Conservation (phyloP, 208 protist genomes). For the Baffinella frigidus region DNA sequence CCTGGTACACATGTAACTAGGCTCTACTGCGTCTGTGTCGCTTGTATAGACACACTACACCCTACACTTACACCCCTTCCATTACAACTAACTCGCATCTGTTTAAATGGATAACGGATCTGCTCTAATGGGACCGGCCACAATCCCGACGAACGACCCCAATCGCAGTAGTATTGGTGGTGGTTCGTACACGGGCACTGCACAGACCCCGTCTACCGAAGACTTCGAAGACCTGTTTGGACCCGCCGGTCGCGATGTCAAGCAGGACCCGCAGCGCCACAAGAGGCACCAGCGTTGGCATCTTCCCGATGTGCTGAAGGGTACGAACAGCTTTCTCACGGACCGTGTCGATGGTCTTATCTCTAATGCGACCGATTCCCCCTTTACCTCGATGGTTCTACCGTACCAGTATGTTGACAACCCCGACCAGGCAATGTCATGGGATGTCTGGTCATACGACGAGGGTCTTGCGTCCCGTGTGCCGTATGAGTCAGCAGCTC, state of each 20-base stretch:
- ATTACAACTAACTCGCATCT: too few species aligned
- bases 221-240: slow-evolving; percentile 24
- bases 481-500: slow-evolving; percentile 31
- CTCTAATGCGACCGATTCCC: neutral
- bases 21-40: too few species aligned
- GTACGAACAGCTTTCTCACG: neutral
- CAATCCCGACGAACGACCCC: too few species aligned
- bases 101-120: too few species aligned
- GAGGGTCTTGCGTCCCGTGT: slow-evolving; percentile 26
- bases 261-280: neutral
- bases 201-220: too few species aligned
- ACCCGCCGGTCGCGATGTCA: neutral
- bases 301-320: slow-evolving; percentile 1
- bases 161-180: too few species aligned
- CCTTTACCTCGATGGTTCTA: neutral
- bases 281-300: neutral
- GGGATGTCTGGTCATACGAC: slow-evolving; percentile 21
- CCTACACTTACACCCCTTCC: too few species aligned
- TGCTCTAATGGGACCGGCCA: too few species aligned
- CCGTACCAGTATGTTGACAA: slow-evolving; percentile 1
- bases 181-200: too few species aligned
- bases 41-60: too few species aligned
- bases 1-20: too few species aligned
- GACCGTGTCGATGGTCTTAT: slow-evolving; percentile 38
- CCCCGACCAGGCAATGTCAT: neutral